Evolutionary conservation across 164 flowering plant species (phyloP).

Genomic region (Vitis rotundifolia): DNA sequence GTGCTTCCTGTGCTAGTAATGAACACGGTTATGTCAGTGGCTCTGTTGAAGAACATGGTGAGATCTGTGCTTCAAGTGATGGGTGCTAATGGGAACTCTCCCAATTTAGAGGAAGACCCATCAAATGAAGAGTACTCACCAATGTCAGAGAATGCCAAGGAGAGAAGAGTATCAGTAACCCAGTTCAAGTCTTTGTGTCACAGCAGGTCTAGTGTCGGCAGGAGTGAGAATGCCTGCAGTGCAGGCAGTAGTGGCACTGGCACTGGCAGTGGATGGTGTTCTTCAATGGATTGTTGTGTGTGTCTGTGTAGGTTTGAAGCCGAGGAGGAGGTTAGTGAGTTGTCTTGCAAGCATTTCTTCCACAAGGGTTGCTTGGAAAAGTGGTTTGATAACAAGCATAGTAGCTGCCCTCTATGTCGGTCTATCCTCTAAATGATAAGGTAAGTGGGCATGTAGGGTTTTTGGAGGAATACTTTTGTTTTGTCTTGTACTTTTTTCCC

Average conservation of each 20-base stretch:
- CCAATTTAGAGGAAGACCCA: conserved; percentile 22
- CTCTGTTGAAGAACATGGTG: conserved; percentile 44
- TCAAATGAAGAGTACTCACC: background rate
- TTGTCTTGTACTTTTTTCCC: too few species aligned
- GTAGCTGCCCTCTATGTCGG: conserved; percentile 73
- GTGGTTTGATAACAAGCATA: conserved; percentile 58
- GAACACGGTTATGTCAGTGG: conserved; percentile 55
- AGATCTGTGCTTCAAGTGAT: conserved; percentile 41
- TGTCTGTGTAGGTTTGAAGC: conserved; percentile 59
- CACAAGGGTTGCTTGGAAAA: conserved; percentile 68
- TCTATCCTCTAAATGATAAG: conserved; percentile 24
- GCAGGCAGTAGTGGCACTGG: background rate
- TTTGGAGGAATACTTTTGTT: too few species aligned
- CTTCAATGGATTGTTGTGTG: conserved; percentile 54
- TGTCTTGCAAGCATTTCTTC: conserved; percentile 77
- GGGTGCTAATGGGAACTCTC: conserved; percentile 21
- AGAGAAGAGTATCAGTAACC: conserved; percentile 35
- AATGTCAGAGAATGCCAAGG: conserved; percentile 12
- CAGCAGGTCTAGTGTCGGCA: too few species aligned
- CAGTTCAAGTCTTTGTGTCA: conserved; percentile 37
- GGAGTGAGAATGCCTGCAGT: too few species aligned
- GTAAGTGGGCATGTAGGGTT: too few species aligned
- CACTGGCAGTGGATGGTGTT: background rate
- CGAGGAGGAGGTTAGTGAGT: conserved; percentile 67
- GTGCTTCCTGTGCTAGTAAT: conserved; percentile 57